Evolutionary conservation across 139 green algal species (phyloP), one percentile per base, ranked within the genome.

Genomic region (Coccomyxa sp.): DNA sequence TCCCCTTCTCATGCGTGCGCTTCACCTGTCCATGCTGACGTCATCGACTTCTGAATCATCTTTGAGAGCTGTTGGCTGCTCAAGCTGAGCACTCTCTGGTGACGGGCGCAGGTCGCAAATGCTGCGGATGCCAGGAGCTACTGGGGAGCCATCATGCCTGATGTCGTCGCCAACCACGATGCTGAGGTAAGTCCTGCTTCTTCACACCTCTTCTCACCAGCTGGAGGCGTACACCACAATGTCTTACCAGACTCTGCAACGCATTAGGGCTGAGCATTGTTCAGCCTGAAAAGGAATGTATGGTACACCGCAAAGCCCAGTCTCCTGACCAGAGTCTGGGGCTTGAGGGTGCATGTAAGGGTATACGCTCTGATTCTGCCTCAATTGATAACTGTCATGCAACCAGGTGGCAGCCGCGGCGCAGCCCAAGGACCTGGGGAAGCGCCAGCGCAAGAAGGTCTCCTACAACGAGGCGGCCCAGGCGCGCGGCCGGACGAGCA

Each of bases 141-240:
- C 82, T 95, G 92, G 91, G 44, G 77, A 3, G 33, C 73, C 12
- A 75, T 95, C 79, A 80, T 95, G 79, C 92, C 91, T 5, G 89
- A 93, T 18, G 92, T 89, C 24, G 89, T 87, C 6, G 76, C 72
- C 31, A 55, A 22, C 33, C 35, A 79, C 78, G 75, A 78, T 69
- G 44, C 78, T 0, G n/a, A 79, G 55, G 44, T 75, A n/a, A 16
- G 29, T 2, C 29, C 29, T 4, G 14, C 31, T 12, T 39, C 68
- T 72, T 27, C 24, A 1, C 68, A 39, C 9, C 9, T 74, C 64
- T 36, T 71, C 16, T 31, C 14, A 71, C 14, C 8, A 12, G 29
- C 29, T 71, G 64, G 14, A 38, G 24, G 14, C 16, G n/a, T 33
- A 31, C 29, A 36, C 16, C 64, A 36, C 8, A 71, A 38, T 36